Percentiles rank a stretch among this genome's conserved stretches.
phyloP scores from a whole-genome alignment of 805 yeast genomes.

The Metschnikowia aberdeeniae region DNA sequence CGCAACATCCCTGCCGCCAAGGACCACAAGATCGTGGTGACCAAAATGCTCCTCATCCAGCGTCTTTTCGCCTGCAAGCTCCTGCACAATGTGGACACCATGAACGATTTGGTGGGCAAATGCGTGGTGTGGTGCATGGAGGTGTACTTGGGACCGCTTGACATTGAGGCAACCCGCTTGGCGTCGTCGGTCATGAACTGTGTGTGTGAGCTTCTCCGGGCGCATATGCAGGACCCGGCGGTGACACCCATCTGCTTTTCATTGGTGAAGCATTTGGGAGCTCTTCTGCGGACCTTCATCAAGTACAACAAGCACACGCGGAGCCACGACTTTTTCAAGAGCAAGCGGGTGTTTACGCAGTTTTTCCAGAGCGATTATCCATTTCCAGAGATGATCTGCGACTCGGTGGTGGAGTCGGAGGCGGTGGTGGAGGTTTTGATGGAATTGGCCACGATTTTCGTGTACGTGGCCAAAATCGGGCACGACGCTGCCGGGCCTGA shows the following conservation, averaged over 20 bases:
- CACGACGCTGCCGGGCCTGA: slow-evolving; percentile 36
- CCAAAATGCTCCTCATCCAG: slow-evolving; percentile 59
- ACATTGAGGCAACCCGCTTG: slow-evolving; percentile 58
- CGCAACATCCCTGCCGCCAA: slow-evolving; percentile 35
- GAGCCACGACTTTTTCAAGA: slow-evolving; percentile 45
- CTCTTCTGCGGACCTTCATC: slow-evolving; percentile 47
- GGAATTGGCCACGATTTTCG: slow-evolving; percentile 62
- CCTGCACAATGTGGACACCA: slow-evolving; percentile 23
- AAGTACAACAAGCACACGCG: slow-evolving; percentile 50
- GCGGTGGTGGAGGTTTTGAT: slow-evolving; percentile 65
- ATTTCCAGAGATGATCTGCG: slow-evolving; percentile 59
- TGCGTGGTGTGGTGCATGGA: slow-evolving; percentile 57
- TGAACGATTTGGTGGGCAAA: slow-evolving; percentile 36
- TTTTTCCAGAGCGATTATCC: slow-evolving; percentile 70
- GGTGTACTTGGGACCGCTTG: slow-evolving; percentile 48
- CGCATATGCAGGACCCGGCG: slow-evolving; percentile 23
- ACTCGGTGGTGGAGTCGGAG: slow-evolving; percentile 69
- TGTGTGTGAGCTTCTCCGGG: slow-evolving; percentile 40
- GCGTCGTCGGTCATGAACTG: slow-evolving; percentile 58
- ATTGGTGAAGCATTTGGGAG: slow-evolving; percentile 51
- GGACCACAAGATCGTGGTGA: slow-evolving; percentile 52
- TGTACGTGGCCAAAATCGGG: slow-evolving; percentile 51
- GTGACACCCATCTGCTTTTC: slow-evolving; percentile 42
- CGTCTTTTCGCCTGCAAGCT: slow-evolving; percentile 45
- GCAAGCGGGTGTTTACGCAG: slow-evolving; percentile 61